phyloP scores from a whole-genome alignment of 805 yeast genomes.

The Starmerella floricola region DNA sequence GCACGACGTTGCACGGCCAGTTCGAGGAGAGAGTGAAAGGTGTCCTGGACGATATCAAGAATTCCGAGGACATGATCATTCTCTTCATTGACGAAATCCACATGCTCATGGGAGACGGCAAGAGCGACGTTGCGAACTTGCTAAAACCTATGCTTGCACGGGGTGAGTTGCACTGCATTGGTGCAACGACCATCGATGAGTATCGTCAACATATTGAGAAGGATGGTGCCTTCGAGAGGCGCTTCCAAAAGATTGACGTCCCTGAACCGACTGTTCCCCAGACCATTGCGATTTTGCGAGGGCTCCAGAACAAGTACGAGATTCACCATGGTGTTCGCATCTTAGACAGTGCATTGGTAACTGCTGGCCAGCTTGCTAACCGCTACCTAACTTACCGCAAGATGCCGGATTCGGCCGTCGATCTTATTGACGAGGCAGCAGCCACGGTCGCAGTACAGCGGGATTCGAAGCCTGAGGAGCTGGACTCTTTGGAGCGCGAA shows the following conservation, averaged over 20 bases:
- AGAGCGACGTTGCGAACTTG: slow-evolving; percentile 90
- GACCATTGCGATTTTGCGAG: slow-evolving; percentile 92
- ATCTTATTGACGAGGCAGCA: slow-evolving; percentile 88
- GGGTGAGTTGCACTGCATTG: slow-evolving; percentile 92
- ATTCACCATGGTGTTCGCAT: slow-evolving; percentile 96
- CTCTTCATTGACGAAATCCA: slow-evolving; percentile 95
- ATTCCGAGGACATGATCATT: slow-evolving; percentile 72
- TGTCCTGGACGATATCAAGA: slow-evolving; percentile 84
- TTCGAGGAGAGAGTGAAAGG: slow-evolving; percentile 97
- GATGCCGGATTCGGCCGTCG: slow-evolving; percentile 94
- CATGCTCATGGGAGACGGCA: slow-evolving; percentile 99
- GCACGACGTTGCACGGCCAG: slow-evolving; percentile 97
- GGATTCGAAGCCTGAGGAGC: slow-evolving; percentile 94
- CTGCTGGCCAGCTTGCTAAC: slow-evolving; percentile 90
- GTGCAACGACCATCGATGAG: slow-evolving; percentile 94
- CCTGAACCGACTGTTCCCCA: slow-evolving; percentile 86
- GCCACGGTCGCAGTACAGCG: slow-evolving; percentile 97
- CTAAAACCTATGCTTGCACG: slow-evolving; percentile 95
- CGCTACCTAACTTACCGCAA: slow-evolving; percentile 90
- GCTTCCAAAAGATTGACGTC: slow-evolving; percentile 95
- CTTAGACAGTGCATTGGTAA: slow-evolving; percentile 81
- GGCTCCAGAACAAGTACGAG: slow-evolving; percentile 88
- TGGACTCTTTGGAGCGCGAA: slow-evolving; percentile 87
- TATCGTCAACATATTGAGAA: slow-evolving; percentile 85
- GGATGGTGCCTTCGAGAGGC: slow-evolving; percentile 97